Evolutionary conservation across 192 early-diverging fungal genomes (phyloP).

Genomic region (Haplosporangium gracile): DNA sequence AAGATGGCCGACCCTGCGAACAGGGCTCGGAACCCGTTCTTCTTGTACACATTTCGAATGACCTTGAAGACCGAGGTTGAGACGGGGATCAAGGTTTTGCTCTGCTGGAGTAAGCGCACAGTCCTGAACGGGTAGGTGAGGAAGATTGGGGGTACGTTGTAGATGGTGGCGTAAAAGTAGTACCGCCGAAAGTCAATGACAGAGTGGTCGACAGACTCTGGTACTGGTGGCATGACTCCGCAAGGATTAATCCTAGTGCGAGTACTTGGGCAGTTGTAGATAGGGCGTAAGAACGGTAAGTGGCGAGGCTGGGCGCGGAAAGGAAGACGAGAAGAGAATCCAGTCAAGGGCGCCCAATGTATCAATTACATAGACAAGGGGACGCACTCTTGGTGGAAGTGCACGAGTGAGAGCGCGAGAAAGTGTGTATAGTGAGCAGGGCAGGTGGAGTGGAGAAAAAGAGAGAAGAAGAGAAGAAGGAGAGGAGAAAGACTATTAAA

Average conservation of each 20-base stretch:
- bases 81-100: conserved; percentile 23
- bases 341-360: neutral
- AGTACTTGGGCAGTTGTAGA: neutral
- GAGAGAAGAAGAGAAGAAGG: neutral
- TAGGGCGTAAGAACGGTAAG: neutral
- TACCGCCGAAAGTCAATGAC: conserved; percentile 52
- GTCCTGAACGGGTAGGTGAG: conserved; percentile 46
- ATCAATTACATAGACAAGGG: neutral
- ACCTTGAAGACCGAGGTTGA: conserved; percentile 43
- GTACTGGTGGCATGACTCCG: conserved; percentile 28
- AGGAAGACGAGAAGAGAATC: neutral
- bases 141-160: conserved; percentile 44
- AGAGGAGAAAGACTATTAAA: neutral
- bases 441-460: neutral
- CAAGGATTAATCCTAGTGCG: too few relatives aligned
- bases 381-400: neutral
- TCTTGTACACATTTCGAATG: conserved; percentile 22
- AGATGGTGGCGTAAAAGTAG: conserved; percentile 44
- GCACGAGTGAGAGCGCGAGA: neutral
- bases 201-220: conserved; percentile 27
- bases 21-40: conserved; percentile 35
- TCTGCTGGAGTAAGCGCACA: conserved; percentile 54
- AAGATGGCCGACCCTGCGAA: conserved; percentile 46
- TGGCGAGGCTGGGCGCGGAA: neutral
- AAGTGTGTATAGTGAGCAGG: neutral